A percentile compares a stretch with the other conserved stretches of the same genome.
Evolutionary conservation across 768 basidiomycete genomes (phyloP).

Genomic region (Hebeloma cylindrosporum): DNA sequence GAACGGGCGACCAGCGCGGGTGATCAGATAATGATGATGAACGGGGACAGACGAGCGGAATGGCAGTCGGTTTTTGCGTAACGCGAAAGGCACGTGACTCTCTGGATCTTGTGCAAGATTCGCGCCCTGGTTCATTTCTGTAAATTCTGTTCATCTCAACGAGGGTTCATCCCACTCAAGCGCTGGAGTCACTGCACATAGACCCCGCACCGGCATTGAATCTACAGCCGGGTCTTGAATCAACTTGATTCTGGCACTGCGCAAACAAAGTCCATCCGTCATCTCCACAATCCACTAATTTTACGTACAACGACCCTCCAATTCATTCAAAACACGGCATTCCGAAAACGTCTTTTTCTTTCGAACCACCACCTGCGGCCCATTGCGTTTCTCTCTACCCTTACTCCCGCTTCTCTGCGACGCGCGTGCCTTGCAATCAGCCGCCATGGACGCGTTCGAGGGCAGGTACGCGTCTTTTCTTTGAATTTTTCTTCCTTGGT

Average conservation of each 20-base stretch:
- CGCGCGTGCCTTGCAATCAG: neutral
- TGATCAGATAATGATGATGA: neutral
- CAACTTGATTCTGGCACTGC: neutral
- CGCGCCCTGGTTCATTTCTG: neutral
- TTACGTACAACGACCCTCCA: constrained; percentile 11
- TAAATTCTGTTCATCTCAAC: no score
- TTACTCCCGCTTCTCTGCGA: no score
- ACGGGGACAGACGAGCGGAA: no score
- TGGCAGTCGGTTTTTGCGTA: constrained; percentile 2
- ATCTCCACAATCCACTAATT: constrained; percentile 2
- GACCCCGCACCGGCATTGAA: no score
- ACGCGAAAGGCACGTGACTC: constrained; percentile 15
- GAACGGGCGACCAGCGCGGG: no score
- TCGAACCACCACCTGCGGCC: neutral
- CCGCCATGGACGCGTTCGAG: constrained; percentile 36
- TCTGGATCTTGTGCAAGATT: constrained; percentile 12
- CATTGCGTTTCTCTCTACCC: neutral
- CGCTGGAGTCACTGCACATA: no score
- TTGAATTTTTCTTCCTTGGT: no score
- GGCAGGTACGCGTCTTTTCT: constrained; percentile 35
- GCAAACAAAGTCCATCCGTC: neutral
- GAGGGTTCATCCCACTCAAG: no score
- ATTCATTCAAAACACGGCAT: neutral
- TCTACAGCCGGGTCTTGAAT: no score
- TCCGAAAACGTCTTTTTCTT: no score